Percentiles rank a stretch among this genome's conserved stretches.
Conservation (phyloP, 108 stramenopile species). For the Craspedostauros australis region DNA sequence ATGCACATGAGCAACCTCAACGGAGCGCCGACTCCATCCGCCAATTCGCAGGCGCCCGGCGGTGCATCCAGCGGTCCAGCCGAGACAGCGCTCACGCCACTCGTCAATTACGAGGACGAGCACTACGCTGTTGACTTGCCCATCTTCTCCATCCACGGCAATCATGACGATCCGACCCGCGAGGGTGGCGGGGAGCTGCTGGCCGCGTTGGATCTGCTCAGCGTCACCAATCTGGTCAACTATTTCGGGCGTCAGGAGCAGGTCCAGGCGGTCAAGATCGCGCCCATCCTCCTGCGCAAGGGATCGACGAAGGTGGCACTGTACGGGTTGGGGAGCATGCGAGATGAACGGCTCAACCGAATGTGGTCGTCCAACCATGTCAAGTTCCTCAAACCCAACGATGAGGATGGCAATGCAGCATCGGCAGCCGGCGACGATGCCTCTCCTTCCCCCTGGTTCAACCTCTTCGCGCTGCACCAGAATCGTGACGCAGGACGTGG, state of each 20-base stretch:
- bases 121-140: slow-evolving; percentile 87
- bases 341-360: slow-evolving; percentile 95
- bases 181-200: slow-evolving; percentile 73
- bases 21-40: background rate
- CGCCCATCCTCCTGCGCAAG: slow-evolving; percentile 89
- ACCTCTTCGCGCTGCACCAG: slow-evolving; percentile 95
- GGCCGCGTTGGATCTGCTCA: slow-evolving; percentile 87
- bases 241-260: slow-evolving; percentile 93
- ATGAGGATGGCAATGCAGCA: slow-evolving; percentile 7
- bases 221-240: slow-evolving; percentile 87
- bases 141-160: slow-evolving; percentile 97
- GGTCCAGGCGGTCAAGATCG: slow-evolving; percentile 79
- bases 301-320: slow-evolving; percentile 85
- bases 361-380: slow-evolving; percentile 93
- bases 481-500: slow-evolving; percentile 94
- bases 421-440: slow-evolving; percentile 25
- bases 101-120: slow-evolving; percentile 91
- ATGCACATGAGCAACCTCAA: slow-evolving; percentile 13
- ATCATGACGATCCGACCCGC: slow-evolving; percentile 95
- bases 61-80: slow-evolving; percentile 21
- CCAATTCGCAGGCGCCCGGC: slow-evolving; percentile 19
- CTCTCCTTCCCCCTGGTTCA: slow-evolving; percentile 64
- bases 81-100: too few relatives aligned
- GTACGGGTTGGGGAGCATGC: slow-evolving; percentile 94
- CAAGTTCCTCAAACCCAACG: slow-evolving; percentile 54